Base-by-base conservation (phyloP, 1,284 basidiomycete species). In the Pseudozyma pruni region DNA sequence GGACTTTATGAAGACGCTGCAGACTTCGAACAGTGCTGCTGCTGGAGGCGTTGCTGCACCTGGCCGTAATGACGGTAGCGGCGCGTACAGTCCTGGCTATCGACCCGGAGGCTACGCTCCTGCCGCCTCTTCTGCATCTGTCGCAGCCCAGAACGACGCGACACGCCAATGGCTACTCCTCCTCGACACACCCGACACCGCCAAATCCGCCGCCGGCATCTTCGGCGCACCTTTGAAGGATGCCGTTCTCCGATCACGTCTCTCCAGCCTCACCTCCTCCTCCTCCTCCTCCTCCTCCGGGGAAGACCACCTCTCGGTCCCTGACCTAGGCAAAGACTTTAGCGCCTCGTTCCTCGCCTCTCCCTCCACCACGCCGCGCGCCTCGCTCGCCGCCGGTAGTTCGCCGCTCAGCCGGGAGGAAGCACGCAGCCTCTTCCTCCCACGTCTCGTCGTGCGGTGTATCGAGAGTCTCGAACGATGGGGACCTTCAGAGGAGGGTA, bases 401-500 rank as follows among this genome's bases (percentile, higher is more conserved):
- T 25, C 48, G 0, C 57, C 75, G 2, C 22, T 61, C 17, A 43
- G 34, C 9, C 60, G 75, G 3, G 52, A 52, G 13, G 62, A 73
- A 31, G 78, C 79, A 19, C 67, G 77, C 17, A 45, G 56, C 29
- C 31, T 56, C 13, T 72, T 50, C 50, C 41, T 81, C 43, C 79
- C 79, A 2, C 64, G 74, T 13, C 10, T 81, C 13, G 75, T 81
- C 1, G 70, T 74, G 22, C 72, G 79, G 14, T 81, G 78, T 62
- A 67, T 81, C 27, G 71, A 81, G 57, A 67, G 66, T 22, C 53
- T 81, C 14, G 79, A 81, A 22, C 69, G 58, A 38, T 80, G 72
- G 71, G 79, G 79, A 11, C 39, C 62, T 7, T 52, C 72, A 16
- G 79, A 81, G 45, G 79, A 81, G 43, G 79, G 79, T 13, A 72